phyloP scores from a whole-genome alignment of 345 rosid species.

The Euphorbia peplus region DNA sequence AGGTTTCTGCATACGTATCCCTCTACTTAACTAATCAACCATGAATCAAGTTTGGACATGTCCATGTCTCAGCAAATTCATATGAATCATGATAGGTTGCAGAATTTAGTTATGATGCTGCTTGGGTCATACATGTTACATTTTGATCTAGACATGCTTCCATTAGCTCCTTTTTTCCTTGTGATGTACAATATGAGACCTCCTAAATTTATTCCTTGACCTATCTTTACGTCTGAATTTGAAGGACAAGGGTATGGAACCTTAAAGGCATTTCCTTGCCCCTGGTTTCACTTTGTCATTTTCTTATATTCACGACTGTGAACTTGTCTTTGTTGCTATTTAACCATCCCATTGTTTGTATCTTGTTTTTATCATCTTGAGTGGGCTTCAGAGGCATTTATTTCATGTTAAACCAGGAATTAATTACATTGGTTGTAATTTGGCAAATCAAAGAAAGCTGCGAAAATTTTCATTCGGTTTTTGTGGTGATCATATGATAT shows the following conservation, averaged over 20 bases:
- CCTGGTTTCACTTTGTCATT: not conserved
- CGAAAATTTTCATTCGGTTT: not conserved
- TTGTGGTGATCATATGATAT: not conserved
- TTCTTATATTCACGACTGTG: not conserved
- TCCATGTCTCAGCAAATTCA: not conserved
- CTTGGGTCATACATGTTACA: not conserved
- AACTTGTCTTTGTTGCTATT: slow-evolving; percentile 1
- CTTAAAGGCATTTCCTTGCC: not conserved
- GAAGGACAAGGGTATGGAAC: not conserved
- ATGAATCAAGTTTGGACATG: not conserved
- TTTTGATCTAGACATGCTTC: not conserved
- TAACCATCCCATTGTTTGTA: not conserved
- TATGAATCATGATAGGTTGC: not conserved
- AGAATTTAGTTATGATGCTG: not conserved
- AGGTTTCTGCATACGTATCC: not conserved
- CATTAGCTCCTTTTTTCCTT: not conserved
- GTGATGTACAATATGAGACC: not conserved
- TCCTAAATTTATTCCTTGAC: not conserved
- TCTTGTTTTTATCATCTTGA: not conserved
- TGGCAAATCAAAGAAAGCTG: not conserved
- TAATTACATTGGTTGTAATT: too few species aligned
- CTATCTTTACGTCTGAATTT: not conserved
- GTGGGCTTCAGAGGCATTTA: not conserved
- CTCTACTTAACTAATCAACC: not conserved
- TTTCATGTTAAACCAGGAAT: not conserved